Evolutionary conservation across 768 basidiomycete genomes (phyloP).

Genomic region (Rickenella mellea): DNA sequence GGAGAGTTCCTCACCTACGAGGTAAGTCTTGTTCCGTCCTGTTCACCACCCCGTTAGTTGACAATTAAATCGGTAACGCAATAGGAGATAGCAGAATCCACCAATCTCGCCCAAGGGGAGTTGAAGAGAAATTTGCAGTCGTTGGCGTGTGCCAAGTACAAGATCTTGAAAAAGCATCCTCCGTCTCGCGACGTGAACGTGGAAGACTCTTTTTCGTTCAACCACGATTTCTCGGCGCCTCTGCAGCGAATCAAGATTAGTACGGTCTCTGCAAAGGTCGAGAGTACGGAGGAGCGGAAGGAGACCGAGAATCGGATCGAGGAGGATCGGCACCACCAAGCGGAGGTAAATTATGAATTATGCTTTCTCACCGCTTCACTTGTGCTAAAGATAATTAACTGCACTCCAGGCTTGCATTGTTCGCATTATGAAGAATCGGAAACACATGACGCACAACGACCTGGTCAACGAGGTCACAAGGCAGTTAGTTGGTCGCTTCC

Average conservation of each 20-base stretch:
- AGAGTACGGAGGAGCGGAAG: slow-evolving; percentile 76
- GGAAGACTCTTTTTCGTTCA: slow-evolving; percentile 85
- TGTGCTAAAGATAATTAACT: not conserved
- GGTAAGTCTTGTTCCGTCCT: slow-evolving; percentile 31
- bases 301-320: slow-evolving; percentile 88
- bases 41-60: not conserved
- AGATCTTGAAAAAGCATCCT: slow-evolving; percentile 86
- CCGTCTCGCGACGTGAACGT: slow-evolving; percentile 72
- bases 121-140: slow-evolving; percentile 92
- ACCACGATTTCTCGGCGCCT: slow-evolving; percentile 66
- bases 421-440: slow-evolving; percentile 94
- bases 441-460: slow-evolving; percentile 80
- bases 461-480: slow-evolving; percentile 85
- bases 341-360: slow-evolving; percentile 51
- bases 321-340: slow-evolving; percentile 83
- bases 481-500: slow-evolving; percentile 78
- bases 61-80: not conserved
- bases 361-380: not conserved
- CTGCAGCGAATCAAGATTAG: slow-evolving; percentile 90
- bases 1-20: slow-evolving; percentile 69
- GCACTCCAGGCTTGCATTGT: slow-evolving; percentile 85
- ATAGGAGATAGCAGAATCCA: slow-evolving; percentile 81
- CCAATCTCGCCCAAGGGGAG: slow-evolving; percentile 65
- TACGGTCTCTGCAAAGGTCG: slow-evolving; percentile 73
- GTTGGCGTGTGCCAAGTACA: slow-evolving; percentile 90